Conservation (phyloP, 1,284 basidiomycete genomes). For the Naganishia liquefaciens region DNA sequence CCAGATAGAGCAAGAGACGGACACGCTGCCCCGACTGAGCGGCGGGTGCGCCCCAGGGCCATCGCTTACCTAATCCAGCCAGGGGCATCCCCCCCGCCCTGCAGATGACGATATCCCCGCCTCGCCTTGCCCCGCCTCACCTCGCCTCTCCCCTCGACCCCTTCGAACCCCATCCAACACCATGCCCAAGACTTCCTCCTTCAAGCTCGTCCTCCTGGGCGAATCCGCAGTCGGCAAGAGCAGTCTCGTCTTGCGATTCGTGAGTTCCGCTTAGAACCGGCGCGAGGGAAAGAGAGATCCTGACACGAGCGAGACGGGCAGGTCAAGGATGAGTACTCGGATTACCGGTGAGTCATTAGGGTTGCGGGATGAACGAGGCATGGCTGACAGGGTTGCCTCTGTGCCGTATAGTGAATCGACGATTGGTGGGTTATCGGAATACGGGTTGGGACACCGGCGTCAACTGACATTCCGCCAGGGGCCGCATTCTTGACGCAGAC, state of each 20-base stretch:
- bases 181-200: constrained; percentile 49
- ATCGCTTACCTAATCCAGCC: neutral
- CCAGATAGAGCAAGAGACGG: no score
- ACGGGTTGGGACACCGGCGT: neutral
- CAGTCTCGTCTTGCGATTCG: constrained; percentile 90
- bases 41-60: neutral
- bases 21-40: no score
- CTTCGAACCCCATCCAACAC: neutral
- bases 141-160: neutral
- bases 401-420: constrained; percentile 49
- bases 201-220: constrained; percentile 85
- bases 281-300: neutral
- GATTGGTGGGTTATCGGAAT: constrained; percentile 42
- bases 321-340: constrained; percentile 87
- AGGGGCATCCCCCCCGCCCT: neutral
- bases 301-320: constrained; percentile 32
- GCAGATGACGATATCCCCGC: neutral
- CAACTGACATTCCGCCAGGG: constrained; percentile 55
- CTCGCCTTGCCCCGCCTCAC: neutral
- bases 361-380: neutral
- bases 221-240: constrained; percentile 98
- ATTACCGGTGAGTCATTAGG: constrained; percentile 71
- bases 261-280: constrained; percentile 55
- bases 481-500: constrained; percentile 97
- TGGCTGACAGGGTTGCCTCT: neutral